These are phyloP conservation scores for Clavariopsis aquatica DNA, from an alignment of 495 filamentous ascomycete genomes.

Conservation along the genomic window DNA sequence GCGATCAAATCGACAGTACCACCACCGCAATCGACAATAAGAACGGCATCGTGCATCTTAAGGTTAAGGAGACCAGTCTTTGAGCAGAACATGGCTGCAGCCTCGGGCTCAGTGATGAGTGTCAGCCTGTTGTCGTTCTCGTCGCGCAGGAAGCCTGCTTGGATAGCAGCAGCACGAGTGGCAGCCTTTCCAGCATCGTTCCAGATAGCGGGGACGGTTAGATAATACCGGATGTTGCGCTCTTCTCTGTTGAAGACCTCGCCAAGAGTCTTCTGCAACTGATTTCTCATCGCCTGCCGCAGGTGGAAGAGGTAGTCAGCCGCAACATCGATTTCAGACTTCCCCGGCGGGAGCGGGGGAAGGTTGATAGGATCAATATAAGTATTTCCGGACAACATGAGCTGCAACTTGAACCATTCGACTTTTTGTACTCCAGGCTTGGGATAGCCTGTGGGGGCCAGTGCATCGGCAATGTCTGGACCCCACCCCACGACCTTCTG, in stretches of 20 bases:
- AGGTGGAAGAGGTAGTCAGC: slow-evolving; percentile 77
- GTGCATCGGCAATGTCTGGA: slow-evolving; percentile 72
- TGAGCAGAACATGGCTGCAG: slow-evolving; percentile 71
- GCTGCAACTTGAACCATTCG: slow-evolving; percentile 77
- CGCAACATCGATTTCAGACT: slow-evolving; percentile 75
- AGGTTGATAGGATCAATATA: slow-evolving; percentile 80
- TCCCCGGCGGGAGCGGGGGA: slow-evolving; percentile 71
- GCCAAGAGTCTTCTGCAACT: slow-evolving; percentile 73
- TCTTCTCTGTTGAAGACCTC: slow-evolving; percentile 77
- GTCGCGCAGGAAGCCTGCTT: slow-evolving; percentile 72
- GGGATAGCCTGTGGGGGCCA: slow-evolving; percentile 72
- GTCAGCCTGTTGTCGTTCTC: slow-evolving; percentile 75
- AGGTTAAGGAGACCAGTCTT: slow-evolving; percentile 73
- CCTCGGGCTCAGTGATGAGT: slow-evolving; percentile 71
- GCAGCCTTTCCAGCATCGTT: slow-evolving; percentile 76
- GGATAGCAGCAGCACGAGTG: slow-evolving; percentile 69
- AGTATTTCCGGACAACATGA: slow-evolving; percentile 76
- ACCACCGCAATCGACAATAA: slow-evolving; percentile 76
- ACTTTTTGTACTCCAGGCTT: slow-evolving; percentile 77
- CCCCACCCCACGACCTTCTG: slow-evolving; percentile 78
- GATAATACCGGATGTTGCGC: slow-evolving; percentile 71
- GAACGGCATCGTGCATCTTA: slow-evolving; percentile 71
- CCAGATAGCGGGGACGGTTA: slow-evolving; percentile 76
- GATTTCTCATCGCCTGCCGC: slow-evolving; percentile 70
- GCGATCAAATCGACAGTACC: slow-evolving; percentile 76